Base-by-base conservation (phyloP, 202 grass and related monocot species). In the Dendrocalamus latiflorus region DNA sequence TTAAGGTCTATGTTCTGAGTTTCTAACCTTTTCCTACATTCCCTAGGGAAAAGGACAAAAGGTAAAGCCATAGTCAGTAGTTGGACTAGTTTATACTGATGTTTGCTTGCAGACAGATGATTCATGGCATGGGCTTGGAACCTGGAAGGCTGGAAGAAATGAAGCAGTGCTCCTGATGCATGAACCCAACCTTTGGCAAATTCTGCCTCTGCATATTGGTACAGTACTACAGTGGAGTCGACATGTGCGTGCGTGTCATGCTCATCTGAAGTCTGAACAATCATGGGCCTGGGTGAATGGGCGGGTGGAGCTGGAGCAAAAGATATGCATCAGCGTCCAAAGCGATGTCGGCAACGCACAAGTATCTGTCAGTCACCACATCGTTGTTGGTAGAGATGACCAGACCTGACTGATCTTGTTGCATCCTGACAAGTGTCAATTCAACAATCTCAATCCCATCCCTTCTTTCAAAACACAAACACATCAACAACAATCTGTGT, bases 261-360 rank as follows among this genome's bases (percentile, higher is more conserved):
- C 88, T 86, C 57, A 67, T 20, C 58, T 14, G 13, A 42, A 42
- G 41, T 10, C 42, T 12, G 65, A 77, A 73, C 47, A 45, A 72
- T 45, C 54, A 51, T 82, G 59, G 83, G 37, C 17, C 20, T 49
- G 60, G 50, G 41, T 26, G 49, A 82, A 68, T 78, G 83, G 72
- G 72, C 21, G 66, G 47, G 60, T 58, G 58, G 47, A 45, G 63
- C 64, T 50, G 25, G 26, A 25, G 43, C 65, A 16, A 41, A 28
- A 13, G 50, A 30, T 76, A 77, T 57, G 58, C 49, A 55, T 88
- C 83, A 74, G 49, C 36, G 78, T 47, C 78, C 21, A 70, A 77
- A 49, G 65, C 72, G 66, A 86, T 86, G 78, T 89, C 87, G 88
- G 77, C 88, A 78, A 44, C 4, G 81, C 74, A 82, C 66, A 71